phyloP scores from a whole-genome alignment of 2,329 filamentous ascomycete species.

The Neopestalotiopsis sp. region DNA sequence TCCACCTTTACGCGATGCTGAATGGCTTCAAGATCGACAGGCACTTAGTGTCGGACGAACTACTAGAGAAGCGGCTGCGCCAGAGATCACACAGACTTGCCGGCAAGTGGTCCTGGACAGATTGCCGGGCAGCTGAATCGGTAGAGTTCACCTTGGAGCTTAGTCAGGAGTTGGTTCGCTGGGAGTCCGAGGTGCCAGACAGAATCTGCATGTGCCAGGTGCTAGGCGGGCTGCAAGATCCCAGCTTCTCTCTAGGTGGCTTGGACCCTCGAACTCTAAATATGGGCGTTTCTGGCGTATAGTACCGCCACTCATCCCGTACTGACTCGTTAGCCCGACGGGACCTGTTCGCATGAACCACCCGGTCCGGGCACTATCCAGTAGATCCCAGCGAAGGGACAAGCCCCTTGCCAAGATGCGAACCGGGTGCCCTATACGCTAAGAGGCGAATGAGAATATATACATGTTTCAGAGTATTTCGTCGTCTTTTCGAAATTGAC shows the following conservation, averaged over 20 bases:
- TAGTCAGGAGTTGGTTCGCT: neutral
- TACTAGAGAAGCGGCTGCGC: neutral
- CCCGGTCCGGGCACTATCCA: neutral
- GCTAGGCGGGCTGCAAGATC: neutral
- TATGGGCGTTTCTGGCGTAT: neutral
- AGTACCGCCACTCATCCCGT: neutral
- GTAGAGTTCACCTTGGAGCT: neutral
- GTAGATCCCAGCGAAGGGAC: neutral
- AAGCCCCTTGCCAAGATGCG: neutral
- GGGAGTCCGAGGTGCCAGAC: neutral
- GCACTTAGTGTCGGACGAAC: neutral
- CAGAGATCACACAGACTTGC: neutral
- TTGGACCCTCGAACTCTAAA: constrained; percentile 1
- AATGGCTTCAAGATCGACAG: neutral
- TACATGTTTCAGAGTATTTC: neutral
- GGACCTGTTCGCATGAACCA: neutral
- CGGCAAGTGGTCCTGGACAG: neutral
- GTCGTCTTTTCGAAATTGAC: neutral
- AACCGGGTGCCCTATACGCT: neutral
- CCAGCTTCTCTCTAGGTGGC: neutral
- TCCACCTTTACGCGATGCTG: neutral
- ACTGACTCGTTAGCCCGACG: neutral
- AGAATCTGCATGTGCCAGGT: neutral
- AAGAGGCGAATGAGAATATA: neutral
- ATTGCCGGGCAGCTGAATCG: neutral